Conservation (phyloP, 108 stramenopile genomes). For the Stephanodiscus triporus region DNA sequence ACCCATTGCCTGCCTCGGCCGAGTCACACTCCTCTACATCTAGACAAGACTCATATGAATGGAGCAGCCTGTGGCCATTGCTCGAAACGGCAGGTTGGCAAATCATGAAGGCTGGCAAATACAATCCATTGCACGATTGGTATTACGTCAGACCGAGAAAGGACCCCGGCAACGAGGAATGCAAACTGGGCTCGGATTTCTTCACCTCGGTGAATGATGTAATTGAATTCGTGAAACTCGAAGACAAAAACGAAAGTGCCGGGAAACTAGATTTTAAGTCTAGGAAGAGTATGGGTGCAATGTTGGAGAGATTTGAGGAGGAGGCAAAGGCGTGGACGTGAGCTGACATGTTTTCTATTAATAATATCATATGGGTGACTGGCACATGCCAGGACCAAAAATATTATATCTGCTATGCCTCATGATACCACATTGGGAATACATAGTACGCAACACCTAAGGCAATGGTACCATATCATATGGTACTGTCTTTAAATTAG, state of each 20-base stretch:
- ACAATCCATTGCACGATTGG: slow-evolving; percentile 39
- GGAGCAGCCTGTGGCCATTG: slow-evolving; percentile 38
- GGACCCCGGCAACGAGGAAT: slow-evolving; percentile 25
- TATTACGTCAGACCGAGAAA: slow-evolving; percentile 42
- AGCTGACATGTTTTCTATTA: neutral
- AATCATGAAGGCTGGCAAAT: slow-evolving; percentile 26
- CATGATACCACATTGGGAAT: no score
- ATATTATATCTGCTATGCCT: no score
- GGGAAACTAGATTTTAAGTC: neutral
- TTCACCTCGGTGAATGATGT: slow-evolving; percentile 28
- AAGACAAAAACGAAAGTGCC: slow-evolving; percentile 20
- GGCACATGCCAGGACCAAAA: no score
- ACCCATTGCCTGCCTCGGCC: slow-evolving; percentile 29
- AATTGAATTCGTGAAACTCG: slow-evolving; percentile 16
- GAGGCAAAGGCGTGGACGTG: slow-evolving; percentile 16
- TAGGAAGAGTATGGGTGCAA: slow-evolving; percentile 29
- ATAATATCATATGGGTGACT: no score
- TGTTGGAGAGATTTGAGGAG: slow-evolving; percentile 34
- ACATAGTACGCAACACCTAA: no score
- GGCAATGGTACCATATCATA: no score
- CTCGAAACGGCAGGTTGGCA: slow-evolving; percentile 39
- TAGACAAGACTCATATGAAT: slow-evolving; percentile 15
- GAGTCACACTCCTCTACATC: slow-evolving; percentile 12
- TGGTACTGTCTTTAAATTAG: no score
- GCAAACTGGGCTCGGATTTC: slow-evolving; percentile 29